phyloP scores from a whole-genome alignment of 805 yeast species.

The Metschnikowia hibisci region DNA sequence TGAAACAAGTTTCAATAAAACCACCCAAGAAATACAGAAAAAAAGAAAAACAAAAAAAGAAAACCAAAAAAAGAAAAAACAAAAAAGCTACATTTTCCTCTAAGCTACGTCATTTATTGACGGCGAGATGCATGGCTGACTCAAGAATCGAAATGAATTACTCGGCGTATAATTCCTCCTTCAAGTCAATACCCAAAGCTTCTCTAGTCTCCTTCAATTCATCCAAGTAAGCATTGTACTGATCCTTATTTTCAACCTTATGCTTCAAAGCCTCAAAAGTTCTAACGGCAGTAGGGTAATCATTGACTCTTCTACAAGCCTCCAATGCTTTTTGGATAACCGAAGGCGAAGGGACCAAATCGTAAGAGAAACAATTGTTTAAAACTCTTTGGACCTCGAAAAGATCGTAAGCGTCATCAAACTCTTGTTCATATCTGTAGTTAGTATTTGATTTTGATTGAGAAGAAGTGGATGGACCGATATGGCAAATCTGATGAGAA shows the following conservation, averaged over 20 bases:
- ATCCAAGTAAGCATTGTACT: constrained; percentile 92
- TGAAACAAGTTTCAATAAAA: too few relatives aligned
- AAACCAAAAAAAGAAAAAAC: too few relatives aligned
- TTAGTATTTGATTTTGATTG: too few relatives aligned
- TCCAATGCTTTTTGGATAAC: constrained; percentile 93
- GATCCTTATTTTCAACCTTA: constrained; percentile 92
- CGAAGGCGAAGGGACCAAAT: constrained; percentile 95
- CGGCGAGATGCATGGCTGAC: background rate
- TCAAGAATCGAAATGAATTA: background rate
- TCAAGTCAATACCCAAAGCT: constrained; percentile 88
- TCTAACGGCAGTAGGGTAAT: constrained; percentile 97
- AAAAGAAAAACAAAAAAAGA: too few relatives aligned
- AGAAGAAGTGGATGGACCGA: too few relatives aligned
- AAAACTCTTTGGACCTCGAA: constrained; percentile 73
- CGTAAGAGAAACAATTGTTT: constrained; percentile 97
- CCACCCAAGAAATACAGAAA: too few relatives aligned
- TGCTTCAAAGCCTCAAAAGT: constrained; percentile 95
- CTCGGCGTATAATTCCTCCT: constrained; percentile 71
- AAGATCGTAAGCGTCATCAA: constrained; percentile 64
- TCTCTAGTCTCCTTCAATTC: constrained; percentile 89
- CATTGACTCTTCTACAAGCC: constrained; percentile 99
- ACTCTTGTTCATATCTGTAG: constrained; percentile 85
- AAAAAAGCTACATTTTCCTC: background rate
- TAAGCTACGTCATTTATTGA: background rate
- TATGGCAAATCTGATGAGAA: too few relatives aligned